Conservation (phyloP, 768 basidiomycete species). For the Termitomyces sp. region DNA sequence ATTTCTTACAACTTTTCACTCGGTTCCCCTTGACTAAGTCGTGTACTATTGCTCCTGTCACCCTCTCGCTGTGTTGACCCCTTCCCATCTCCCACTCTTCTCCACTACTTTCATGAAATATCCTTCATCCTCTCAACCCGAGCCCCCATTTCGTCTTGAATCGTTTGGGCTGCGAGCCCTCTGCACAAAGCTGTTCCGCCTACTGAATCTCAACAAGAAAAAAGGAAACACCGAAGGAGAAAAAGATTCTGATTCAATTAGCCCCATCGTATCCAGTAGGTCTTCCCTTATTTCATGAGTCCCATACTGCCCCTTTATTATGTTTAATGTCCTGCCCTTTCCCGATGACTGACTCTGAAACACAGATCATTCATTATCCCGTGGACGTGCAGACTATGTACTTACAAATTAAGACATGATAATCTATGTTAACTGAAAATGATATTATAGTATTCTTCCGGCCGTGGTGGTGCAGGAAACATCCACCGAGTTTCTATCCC, state of each 20-base stretch:
- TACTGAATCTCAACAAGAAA: slow-evolving; percentile 8
- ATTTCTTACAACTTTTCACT: too few relatives aligned
- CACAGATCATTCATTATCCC: slow-evolving; percentile 46
- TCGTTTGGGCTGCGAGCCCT: slow-evolving; percentile 8
- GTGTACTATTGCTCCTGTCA: too few relatives aligned
- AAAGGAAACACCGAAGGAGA: slow-evolving; percentile 3
- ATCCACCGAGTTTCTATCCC: slow-evolving; percentile 47
- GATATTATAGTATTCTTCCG: slow-evolving; percentile 44
- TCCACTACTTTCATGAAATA: too few relatives aligned
- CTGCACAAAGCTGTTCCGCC: slow-evolving; percentile 9
- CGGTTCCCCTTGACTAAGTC: too few relatives aligned
- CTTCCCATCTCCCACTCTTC: too few relatives aligned
- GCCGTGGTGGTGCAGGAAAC: slow-evolving; percentile 70
- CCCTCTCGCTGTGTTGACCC: too few relatives aligned
- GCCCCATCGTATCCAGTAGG: slow-evolving; percentile 1
- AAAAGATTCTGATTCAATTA: slow-evolving; percentile 3
- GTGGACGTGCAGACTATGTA: slow-evolving; percentile 55
- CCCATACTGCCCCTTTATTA: too few relatives aligned
- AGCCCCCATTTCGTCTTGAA: slow-evolving; percentile 9
- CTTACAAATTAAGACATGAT: too few relatives aligned
- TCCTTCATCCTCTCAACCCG: too few relatives aligned
- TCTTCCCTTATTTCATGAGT: too few relatives aligned
- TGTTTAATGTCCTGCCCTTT: too few relatives aligned
- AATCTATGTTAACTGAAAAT: too few relatives aligned
- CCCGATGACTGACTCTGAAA: not conserved